Conservation (phyloP, 176 grass and related monocot species). For the Phyllostachys edulis region DNA sequence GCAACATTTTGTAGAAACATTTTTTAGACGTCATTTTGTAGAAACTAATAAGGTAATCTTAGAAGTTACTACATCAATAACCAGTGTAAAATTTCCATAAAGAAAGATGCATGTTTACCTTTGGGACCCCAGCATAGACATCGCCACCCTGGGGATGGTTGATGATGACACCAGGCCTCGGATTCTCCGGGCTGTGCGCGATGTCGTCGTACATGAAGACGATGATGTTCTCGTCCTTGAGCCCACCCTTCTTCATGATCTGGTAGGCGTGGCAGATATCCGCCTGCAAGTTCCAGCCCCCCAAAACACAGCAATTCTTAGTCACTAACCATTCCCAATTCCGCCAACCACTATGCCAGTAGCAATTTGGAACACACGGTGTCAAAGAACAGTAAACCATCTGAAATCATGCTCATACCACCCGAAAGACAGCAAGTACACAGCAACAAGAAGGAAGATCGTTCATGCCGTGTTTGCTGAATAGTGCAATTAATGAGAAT, state of each 20-base stretch:
- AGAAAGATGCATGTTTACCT: slow-evolving; percentile 44
- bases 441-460: slow-evolving; percentile 2
- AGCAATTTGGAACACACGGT: background rate
- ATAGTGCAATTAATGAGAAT: slow-evolving; percentile 9
- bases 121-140: slow-evolving; percentile 93
- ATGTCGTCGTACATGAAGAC: slow-evolving; percentile 99
- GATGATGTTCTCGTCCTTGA: slow-evolving; percentile 94
- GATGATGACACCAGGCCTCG: slow-evolving; percentile 74
- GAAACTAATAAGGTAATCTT: slow-evolving; percentile 13
- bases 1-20: slow-evolving; percentile 8
- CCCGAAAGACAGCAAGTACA: background rate
- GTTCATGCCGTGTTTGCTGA: background rate
- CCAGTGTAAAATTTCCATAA: background rate
- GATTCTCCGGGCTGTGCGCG: slow-evolving; percentile 71
- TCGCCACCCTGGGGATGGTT: slow-evolving; percentile 85
- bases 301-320: background rate
- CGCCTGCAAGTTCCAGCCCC: slow-evolving; percentile 46
- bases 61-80: background rate
- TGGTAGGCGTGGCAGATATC: slow-evolving; percentile 98
- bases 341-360: background rate
- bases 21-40: background rate
- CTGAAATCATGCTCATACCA: background rate
- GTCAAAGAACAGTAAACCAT: background rate
- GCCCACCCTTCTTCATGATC: slow-evolving; percentile 92
- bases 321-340: background rate